Conservation (phyloP, 495 filamentous ascomycete genomes). For the Penicillium antarcticum region DNA sequence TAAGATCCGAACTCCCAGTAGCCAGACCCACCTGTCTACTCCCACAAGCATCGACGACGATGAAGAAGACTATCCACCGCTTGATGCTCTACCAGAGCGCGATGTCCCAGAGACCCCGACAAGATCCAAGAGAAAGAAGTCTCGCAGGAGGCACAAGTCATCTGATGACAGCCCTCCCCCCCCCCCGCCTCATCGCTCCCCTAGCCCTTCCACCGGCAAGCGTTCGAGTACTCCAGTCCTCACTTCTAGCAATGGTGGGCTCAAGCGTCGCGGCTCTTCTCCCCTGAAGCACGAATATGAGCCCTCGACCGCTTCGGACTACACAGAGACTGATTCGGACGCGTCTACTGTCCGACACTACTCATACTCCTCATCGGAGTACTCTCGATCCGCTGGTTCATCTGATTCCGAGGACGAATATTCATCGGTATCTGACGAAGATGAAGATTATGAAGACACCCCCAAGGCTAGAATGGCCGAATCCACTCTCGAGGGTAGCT, state of each 20-base stretch:
- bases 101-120: slow-evolving; percentile 33
- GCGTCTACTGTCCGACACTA: slow-evolving; percentile 51
- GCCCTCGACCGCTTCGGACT: slow-evolving; percentile 75
- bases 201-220: slow-evolving; percentile 46
- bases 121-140: slow-evolving; percentile 26
- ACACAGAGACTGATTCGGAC: slow-evolving; percentile 45
- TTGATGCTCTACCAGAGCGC: slow-evolving; percentile 23
- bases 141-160: slow-evolving; percentile 26
- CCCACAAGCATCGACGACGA: slow-evolving; percentile 18
- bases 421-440: slow-evolving; percentile 48
- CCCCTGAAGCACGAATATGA: slow-evolving; percentile 97
- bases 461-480: slow-evolving; percentile 18
- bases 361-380: slow-evolving; percentile 44
- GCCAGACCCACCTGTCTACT: slow-evolving; percentile 32
- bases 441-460: slow-evolving; percentile 35
- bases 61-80: slow-evolving; percentile 35
- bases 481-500: slow-evolving; percentile 43
- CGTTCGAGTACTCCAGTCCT: slow-evolving; percentile 50
- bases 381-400: slow-evolving; percentile 35
- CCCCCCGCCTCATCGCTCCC: slow-evolving; percentile 50
- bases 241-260: slow-evolving; percentile 33
- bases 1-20: slow-evolving; percentile 48
- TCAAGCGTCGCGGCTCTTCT: slow-evolving; percentile 77
- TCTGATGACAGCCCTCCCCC: slow-evolving; percentile 45
- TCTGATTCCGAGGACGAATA: slow-evolving; percentile 53